Conservation (phyloP, 2,329 filamentous ascomycete genomes). For the Fusarium dlaminii region DNA sequence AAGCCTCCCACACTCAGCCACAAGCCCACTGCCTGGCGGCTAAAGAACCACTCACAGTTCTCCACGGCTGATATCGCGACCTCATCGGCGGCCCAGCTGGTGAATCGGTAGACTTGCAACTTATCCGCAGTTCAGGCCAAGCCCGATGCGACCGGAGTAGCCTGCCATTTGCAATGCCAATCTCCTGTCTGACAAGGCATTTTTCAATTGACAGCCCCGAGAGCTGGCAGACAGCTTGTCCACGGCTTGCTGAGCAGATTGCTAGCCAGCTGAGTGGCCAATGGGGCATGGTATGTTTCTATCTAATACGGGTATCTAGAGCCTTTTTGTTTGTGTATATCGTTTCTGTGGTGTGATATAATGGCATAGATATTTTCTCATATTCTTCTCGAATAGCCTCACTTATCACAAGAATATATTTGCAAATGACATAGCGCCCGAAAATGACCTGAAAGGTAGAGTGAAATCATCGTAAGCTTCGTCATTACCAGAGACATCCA, state of each 20-base stretch:
- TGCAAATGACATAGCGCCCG: not conserved
- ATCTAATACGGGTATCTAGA: not conserved
- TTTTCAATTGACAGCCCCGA: conserved; percentile 21
- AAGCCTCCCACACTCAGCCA: conserved; percentile 39
- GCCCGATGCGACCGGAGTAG: conserved; percentile 18
- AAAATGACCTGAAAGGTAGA: not conserved
- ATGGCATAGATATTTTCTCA: not conserved
- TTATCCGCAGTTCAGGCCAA: conserved; percentile 7
- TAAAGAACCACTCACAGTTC: conserved; percentile 36
- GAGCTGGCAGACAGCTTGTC: not conserved
- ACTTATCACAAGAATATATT: not conserved
- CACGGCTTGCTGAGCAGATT: not conserved
- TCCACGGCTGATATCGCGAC: conserved; percentile 26
- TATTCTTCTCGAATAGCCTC: not conserved
- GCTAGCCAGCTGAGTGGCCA: not conserved
- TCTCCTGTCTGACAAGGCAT: conserved; percentile 31
- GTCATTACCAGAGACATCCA: not conserved
- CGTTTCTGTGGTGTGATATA: not conserved
- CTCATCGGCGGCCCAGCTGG: conserved; percentile 14
- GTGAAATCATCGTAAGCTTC: no score
- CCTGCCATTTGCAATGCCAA: conserved; percentile 3
- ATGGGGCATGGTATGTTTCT: not conserved
- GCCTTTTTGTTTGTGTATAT: not conserved
- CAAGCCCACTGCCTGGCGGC: conserved; percentile 31
- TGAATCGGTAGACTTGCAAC: conserved; percentile 6